These are phyloP conservation scores for Ophiostoma quercus DNA, from an alignment of 2,329 filamentous ascomycete species.

Conservation along the genomic window DNA sequence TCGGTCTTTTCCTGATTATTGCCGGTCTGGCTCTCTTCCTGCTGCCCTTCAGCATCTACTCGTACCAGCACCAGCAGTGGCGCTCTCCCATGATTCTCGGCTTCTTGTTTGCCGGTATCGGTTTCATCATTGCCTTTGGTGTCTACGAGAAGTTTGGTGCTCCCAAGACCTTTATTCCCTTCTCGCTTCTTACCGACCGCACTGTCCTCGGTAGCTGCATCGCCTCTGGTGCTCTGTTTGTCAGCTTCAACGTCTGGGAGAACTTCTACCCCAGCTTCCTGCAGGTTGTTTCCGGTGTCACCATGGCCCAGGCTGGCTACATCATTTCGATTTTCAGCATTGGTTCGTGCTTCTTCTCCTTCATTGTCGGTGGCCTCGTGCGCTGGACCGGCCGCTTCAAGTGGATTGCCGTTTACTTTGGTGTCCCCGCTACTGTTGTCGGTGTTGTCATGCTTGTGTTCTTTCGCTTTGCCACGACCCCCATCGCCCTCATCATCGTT, in stretches of 20 bases:
- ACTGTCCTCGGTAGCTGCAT: constrained; percentile 38
- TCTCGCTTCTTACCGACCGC: constrained; percentile 41
- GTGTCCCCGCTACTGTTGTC: constrained; percentile 49
- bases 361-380: constrained; percentile 38
- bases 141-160: constrained; percentile 38
- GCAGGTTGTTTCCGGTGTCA: constrained; percentile 28
- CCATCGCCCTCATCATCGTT: constrained; percentile 49
- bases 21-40: constrained; percentile 59
- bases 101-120: constrained; percentile 37
- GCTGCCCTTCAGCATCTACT: constrained; percentile 59
- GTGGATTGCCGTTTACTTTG: constrained; percentile 37
- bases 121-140: constrained; percentile 37
- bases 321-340: constrained; percentile 24
- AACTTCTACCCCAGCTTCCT: constrained; percentile 28
- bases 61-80: constrained; percentile 41
- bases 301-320: constrained; percentile 26
- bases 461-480: constrained; percentile 47
- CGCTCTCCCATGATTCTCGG: constrained; percentile 39
- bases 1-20: constrained; percentile 57
- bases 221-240: constrained; percentile 20
- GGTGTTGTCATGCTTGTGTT: constrained; percentile 51
- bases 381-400: constrained; percentile 36
- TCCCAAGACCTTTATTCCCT: constrained; percentile 39
- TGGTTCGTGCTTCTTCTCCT: constrained; percentile 39
- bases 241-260: constrained; percentile 27